Evolutionary conservation across 129 eudicot species (phyloP).

Genomic region (Flaveria brownii): DNA sequence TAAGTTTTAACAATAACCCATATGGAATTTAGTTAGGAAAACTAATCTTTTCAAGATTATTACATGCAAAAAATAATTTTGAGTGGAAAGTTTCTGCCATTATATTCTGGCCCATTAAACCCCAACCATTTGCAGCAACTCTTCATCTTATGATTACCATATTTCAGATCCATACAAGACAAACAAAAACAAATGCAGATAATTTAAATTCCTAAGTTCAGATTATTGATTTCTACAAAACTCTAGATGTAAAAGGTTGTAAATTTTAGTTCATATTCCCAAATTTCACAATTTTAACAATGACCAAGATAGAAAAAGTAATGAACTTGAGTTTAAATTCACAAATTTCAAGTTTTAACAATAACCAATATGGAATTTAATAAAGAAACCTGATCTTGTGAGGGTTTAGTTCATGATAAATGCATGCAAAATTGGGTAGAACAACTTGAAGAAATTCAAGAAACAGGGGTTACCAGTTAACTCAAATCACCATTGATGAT

Average conservation of each 20-base stretch:
- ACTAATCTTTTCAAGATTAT: background rate
- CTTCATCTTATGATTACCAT: conserved; percentile 35
- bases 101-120: conserved; percentile 31
- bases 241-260: conserved; percentile 18
- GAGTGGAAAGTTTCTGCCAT: conserved; percentile 30
- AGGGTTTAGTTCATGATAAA: conserved; percentile 2
- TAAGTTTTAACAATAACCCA: background rate
- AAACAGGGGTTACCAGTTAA: conserved; percentile 31
- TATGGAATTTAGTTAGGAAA: background rate
- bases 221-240: conserved; percentile 11
- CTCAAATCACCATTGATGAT: conserved; percentile 29
- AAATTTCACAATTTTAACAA: conserved; percentile 17
- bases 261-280: conserved; percentile 11
- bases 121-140: conserved; percentile 30
- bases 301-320: background rate
- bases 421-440: conserved; percentile 24
- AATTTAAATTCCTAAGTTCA: background rate
- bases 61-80: conserved; percentile 19
- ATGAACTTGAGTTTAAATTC: background rate
- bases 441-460: conserved; percentile 17
- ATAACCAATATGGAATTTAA: background rate
- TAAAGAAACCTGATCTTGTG: conserved; percentile 1
- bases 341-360: conserved; percentile 5
- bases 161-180: conserved; percentile 41
- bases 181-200: conserved; percentile 1